phyloP scores from a whole-genome alignment of 805 yeast species.

The Komagataella pastoris region DNA sequence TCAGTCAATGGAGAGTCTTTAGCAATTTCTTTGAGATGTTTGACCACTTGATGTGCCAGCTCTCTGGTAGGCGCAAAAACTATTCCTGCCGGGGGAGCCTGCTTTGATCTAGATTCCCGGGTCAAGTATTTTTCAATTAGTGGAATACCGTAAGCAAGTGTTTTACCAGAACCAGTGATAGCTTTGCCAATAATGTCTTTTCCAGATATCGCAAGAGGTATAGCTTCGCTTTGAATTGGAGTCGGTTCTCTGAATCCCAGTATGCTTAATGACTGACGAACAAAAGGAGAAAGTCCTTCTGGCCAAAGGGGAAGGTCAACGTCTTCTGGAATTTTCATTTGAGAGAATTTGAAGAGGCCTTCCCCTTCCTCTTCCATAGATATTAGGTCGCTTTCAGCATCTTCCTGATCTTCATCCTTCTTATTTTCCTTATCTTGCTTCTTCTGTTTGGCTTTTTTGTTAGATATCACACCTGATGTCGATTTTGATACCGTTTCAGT shows the following conservation, averaged over 20 bases:
- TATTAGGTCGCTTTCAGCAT: conserved; percentile 5
- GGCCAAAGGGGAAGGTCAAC: conserved; percentile 51
- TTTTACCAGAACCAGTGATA: conserved; percentile 92
- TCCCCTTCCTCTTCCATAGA: conserved; percentile 4
- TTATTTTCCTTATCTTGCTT: conserved; percentile 11
- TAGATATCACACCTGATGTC: neutral
- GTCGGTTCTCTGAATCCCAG: conserved; percentile 64
- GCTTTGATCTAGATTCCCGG: conserved; percentile 6
- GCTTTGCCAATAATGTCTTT: conserved; percentile 79
- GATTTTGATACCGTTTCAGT: neutral
- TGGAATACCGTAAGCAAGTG: conserved; percentile 90
- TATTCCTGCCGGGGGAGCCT: conserved; percentile 50
- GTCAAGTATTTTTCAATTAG: conserved; percentile 53
- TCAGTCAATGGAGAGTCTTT: conserved; percentile 36
- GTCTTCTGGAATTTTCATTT: conserved; percentile 11
- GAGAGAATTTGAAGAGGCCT: conserved; percentile 3
- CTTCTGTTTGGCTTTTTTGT: conserved; percentile 1
- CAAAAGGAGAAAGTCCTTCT: conserved; percentile 30
- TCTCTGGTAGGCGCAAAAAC: conserved; percentile 95
- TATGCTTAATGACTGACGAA: conserved; percentile 46
- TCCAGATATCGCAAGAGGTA: conserved; percentile 64
- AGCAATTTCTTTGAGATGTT: conserved; percentile 53
- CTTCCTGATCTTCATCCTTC: conserved; percentile 1
- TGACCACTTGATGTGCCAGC: conserved; percentile 83
- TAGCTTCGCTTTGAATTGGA: conserved; percentile 63